A percentile compares a stretch with the other conserved stretches of the same genome.
Conservation (phyloP, 495 filamentous ascomycete species). For the Hypomontagnella submonticulosa region DNA sequence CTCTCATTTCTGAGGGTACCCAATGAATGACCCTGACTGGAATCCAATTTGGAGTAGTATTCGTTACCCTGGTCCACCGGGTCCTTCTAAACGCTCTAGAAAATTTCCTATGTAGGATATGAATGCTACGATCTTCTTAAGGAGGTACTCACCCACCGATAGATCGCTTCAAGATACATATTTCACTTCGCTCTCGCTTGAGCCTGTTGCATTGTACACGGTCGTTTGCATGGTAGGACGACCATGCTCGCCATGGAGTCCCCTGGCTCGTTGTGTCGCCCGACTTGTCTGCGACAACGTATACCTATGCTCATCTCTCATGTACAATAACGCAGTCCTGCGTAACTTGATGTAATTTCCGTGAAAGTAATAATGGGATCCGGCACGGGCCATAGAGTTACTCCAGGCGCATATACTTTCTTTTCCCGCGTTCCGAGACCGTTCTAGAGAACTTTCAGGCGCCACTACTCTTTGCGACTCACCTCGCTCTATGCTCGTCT, state of each 20-base stretch:
- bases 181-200: too few species aligned
- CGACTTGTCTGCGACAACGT: conserved; percentile 5
- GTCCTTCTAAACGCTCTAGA: conserved; percentile 23
- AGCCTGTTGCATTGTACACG: too few species aligned
- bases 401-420: conserved; percentile 7
- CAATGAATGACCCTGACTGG: conserved; percentile 11
- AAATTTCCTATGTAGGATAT: conserved; percentile 19
- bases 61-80: neutral
- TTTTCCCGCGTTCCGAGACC: conserved; percentile 19
- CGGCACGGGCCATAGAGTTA: conserved; percentile 14
- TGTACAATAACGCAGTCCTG: neutral
- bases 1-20: conserved; percentile 17
- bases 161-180: too few species aligned
- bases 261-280: conserved; percentile 11
- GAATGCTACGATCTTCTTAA: conserved; percentile 3
- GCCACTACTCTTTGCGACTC: conserved; percentile 26
- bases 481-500: conserved; percentile 18
- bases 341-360: conserved; percentile 6
- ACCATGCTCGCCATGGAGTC: conserved; percentile 10
- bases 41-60: neutral
- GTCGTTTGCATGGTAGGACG: too few species aligned
- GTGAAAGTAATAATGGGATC: conserved; percentile 7
- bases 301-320: conserved; percentile 7
- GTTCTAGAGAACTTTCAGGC: neutral
- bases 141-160: too few species aligned